Conservation (phyloP, 192 early-diverging fungal species). For the Coemansia nantahalensis region DNA sequence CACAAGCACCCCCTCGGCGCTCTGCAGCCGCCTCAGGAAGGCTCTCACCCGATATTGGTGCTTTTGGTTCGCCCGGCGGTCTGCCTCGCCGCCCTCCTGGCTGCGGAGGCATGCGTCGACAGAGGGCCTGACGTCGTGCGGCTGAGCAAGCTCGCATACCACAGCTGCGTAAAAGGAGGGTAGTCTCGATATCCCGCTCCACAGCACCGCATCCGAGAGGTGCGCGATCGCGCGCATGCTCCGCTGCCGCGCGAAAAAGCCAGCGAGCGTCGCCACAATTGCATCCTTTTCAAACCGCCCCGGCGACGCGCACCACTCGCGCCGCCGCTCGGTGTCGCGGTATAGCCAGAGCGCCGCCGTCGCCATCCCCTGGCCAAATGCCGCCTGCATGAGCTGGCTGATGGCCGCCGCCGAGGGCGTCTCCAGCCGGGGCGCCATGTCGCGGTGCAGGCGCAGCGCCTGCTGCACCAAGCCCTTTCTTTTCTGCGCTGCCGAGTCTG, state of each 20-base stretch:
- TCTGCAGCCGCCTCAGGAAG: slow-evolving; percentile 1
- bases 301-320: background rate
- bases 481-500: background rate
- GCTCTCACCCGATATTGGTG: no score
- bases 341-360: slow-evolving; percentile 16
- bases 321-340: slow-evolving; percentile 13
- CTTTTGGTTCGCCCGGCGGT: no score
- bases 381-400: slow-evolving; percentile 17
- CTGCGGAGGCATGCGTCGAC: no score
- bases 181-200: background rate
- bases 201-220: slow-evolving; percentile 4
- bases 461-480: background rate
- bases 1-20: slow-evolving; percentile 18
- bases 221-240: slow-evolving; percentile 24
- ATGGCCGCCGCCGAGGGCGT: slow-evolving; percentile 18
- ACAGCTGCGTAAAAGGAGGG: slow-evolving; percentile 30
- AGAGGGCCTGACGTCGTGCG: background rate
- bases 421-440: slow-evolving; percentile 20
- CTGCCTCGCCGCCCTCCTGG: no score
- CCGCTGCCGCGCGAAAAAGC: slow-evolving; percentile 7
- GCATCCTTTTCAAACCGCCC: slow-evolving; percentile 5
- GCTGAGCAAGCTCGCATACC: slow-evolving; percentile 18
- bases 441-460: slow-evolving; percentile 19
- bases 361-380: slow-evolving; percentile 2
- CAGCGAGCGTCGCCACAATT: slow-evolving; percentile 15